Conservation (phyloP, 352 stramenopile genomes). For the Phytophthora citricola region DNA sequence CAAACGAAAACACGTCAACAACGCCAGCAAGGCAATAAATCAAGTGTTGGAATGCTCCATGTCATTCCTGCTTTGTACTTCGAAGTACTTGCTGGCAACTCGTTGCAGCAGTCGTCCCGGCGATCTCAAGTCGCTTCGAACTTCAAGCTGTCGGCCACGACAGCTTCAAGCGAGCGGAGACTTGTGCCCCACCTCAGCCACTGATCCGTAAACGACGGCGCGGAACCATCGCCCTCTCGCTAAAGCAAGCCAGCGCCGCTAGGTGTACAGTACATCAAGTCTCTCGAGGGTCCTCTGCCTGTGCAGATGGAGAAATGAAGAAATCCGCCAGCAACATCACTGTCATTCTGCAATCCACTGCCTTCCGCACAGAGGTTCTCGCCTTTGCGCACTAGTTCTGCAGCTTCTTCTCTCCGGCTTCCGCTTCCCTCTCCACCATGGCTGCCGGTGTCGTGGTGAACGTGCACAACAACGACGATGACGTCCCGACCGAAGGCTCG, state of each 20-base stretch:
- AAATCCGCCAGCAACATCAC: background rate
- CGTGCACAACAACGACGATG: slow-evolving; percentile 5
- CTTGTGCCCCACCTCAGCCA: background rate
- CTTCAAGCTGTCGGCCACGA: background rate
- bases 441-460: slow-evolving; percentile 8
- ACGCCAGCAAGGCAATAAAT: background rate
- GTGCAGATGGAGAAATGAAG: background rate
- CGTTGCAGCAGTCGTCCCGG: background rate
- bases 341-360: background rate
- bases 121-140: background rate
- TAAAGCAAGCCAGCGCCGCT: background rate
- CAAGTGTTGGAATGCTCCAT: background rate
- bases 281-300: too few species aligned
- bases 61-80: too few species aligned
- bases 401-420: background rate
- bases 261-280: background rate
- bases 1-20: too few species aligned
- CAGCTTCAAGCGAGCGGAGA: background rate
- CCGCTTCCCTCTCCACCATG: slow-evolving; percentile 8
- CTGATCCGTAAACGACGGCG: background rate
- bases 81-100: too few species aligned
- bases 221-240: background rate
- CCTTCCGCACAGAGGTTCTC: background rate
- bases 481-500: background rate
- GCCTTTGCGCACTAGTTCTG: too few species aligned